Conservation (phyloP, 208 protist genomes). For the Wallacemonas sp. region DNA sequence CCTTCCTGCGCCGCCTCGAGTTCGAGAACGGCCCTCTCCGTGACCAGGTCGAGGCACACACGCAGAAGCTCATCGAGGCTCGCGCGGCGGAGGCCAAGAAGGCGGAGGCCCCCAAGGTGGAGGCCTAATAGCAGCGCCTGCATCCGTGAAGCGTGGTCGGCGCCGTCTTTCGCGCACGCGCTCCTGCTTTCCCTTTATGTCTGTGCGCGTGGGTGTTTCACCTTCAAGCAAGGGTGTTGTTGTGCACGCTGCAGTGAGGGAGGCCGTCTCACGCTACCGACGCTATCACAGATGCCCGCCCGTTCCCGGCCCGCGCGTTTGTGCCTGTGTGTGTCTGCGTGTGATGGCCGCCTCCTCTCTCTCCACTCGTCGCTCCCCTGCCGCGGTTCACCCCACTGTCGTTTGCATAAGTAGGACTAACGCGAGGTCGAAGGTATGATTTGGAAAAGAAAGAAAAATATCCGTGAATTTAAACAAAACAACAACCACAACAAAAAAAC, state of each 20-base stretch:
- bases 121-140: slow-evolving; percentile 16
- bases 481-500: slow-evolving; percentile 10
- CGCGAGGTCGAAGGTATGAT: slow-evolving; percentile 6
- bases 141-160: not conserved
- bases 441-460: slow-evolving; percentile 17
- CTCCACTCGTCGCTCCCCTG: too few species aligned
- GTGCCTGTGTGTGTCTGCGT: not conserved
- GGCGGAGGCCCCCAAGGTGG: slow-evolving; percentile 29
- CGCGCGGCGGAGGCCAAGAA: slow-evolving; percentile 55
- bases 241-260: too few species aligned
- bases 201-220: too few species aligned
- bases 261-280: too few species aligned
- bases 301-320: too few species aligned
- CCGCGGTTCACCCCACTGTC: slow-evolving; percentile 13
- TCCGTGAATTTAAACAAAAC: slow-evolving; percentile 15
- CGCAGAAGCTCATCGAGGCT: slow-evolving; percentile 80
- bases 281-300: too few species aligned
- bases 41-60: slow-evolving; percentile 92
- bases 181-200: too few species aligned
- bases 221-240: too few species aligned
- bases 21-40: slow-evolving; percentile 93
- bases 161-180: not conserved
- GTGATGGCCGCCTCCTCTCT: not conserved
- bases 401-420: slow-evolving; percentile 16
- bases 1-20: slow-evolving; percentile 91